Evolutionary conservation across 805 yeast genomes (phyloP).

Genomic region (Starmerella floris): DNA sequence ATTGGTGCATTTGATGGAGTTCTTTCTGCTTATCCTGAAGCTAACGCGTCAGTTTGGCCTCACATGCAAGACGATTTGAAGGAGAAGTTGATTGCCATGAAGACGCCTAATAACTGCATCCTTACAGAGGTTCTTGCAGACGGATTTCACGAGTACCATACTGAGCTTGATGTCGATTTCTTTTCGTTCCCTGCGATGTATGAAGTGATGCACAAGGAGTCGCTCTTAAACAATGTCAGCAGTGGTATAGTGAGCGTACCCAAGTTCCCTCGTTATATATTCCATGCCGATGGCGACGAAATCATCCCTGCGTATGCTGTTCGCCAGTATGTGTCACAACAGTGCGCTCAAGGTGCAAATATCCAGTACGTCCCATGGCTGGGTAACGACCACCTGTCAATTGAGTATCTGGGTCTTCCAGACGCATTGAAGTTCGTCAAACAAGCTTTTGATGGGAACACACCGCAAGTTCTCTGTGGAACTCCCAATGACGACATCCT

Average conservation of each 20-base stretch:
- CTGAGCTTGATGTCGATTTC: conserved; percentile 18
- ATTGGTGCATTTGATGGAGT: conserved; percentile 21
- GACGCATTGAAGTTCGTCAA: conserved; percentile 13
- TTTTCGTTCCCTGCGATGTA: conserved; percentile 7
- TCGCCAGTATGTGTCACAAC: conserved; percentile 7
- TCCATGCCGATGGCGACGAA: conserved; percentile 21
- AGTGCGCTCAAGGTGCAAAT: conserved; percentile 9
- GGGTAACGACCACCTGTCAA: conserved; percentile 8
- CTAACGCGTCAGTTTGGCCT: conserved; percentile 3
- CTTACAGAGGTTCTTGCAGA: background rate
- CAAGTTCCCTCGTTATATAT: conserved; percentile 19
- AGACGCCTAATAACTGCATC: background rate
- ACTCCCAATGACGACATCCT: conserved; percentile 4
- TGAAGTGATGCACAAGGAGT: conserved; percentile 8
- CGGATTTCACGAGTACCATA: background rate
- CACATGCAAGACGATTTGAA: conserved; percentile 3
- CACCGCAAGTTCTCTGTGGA: conserved; percentile 7
- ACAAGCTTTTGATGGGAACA: conserved; percentile 7
- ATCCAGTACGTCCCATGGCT: conserved; percentile 7
- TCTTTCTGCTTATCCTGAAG: conserved; percentile 17
- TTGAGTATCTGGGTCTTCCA: conserved; percentile 6
- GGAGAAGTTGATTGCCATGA: background rate
- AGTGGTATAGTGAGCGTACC: conserved; percentile 15
- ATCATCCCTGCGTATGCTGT: conserved; percentile 17
- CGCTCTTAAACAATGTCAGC: conserved; percentile 2